Evolutionary conservation across 1,284 basidiomycete species (phyloP).

Genomic region (Tylopilus orsonianus): DNA sequence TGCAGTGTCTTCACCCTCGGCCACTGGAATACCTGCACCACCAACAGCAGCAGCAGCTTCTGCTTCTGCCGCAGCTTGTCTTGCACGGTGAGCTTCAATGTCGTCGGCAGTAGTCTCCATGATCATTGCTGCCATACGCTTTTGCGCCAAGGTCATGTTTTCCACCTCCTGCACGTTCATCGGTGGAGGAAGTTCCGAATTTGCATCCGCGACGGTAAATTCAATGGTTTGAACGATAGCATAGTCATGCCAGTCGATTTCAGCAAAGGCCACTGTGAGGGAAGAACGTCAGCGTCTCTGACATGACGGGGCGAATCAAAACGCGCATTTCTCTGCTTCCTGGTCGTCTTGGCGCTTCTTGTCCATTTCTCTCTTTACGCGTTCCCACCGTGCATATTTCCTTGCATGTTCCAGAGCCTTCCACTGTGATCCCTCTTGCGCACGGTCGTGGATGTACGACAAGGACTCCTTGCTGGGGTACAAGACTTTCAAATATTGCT

Average conservation of each 20-base stretch:
- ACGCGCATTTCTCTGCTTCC: conserved; percentile 80
- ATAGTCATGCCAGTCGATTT: conserved; percentile 99
- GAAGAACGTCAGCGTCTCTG: conserved; percentile 11
- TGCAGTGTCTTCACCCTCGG: conserved; percentile 58
- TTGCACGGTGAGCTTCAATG: conserved; percentile 75
- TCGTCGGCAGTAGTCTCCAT: conserved; percentile 91
- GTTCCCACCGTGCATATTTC: conserved; percentile 88
- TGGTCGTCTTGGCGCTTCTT: conserved; percentile 87
- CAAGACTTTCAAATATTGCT: conserved; percentile 93
- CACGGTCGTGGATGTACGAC: conserved; percentile 64
- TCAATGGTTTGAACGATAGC: conserved; percentile 99
- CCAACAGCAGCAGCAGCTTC: conserved; percentile 73
- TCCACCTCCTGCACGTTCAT: conserved; percentile 95
- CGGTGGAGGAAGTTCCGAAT: conserved; percentile 90
- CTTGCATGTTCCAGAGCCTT: conserved; percentile 75
- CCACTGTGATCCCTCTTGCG: conserved; percentile 67
- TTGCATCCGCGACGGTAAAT: conserved; percentile 90
- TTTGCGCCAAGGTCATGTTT: conserved; percentile 95
- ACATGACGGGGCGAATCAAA: conserved; percentile 6
- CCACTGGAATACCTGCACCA: conserved; percentile 45
- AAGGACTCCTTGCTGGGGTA: conserved; percentile 78
- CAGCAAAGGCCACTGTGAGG: conserved; percentile 79
- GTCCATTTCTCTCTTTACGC: conserved; percentile 78
- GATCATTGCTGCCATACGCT: conserved; percentile 97
- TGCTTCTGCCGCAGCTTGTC: conserved; percentile 77